Evolutionary conservation across 352 stramenopile species (phyloP), one percentile per base, ranked within the genome.

Genomic region (Phytopythium oedochilum): DNA sequence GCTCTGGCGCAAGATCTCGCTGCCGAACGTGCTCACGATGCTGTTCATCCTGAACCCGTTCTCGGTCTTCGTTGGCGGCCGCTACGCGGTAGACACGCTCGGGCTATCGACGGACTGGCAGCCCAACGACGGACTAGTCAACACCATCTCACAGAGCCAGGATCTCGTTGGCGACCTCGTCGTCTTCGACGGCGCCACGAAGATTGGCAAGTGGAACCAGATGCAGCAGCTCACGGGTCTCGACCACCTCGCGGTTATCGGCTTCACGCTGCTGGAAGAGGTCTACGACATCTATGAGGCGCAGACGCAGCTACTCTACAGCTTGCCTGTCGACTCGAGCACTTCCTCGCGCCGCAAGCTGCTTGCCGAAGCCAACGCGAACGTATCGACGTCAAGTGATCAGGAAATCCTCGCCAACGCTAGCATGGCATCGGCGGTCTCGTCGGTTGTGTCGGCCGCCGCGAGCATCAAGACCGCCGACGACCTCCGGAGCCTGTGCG

Each of bases 1-100:
- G 50, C 60, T 72, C 38, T 53, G 72, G 23, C 71, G 66, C 40
- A 70, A 73, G 34, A 76, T 83, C 42, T 66, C 70, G 31, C 58
- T 69, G 49, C 75, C 75, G 17, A 80, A 85, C 56, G 26, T 71
- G 15, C 43, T 82, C 1, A 82, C 74, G 2, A 85, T 85, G 74
- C 32, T 82, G 22, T 50, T 79, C 17, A 68, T 70, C 12, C 46
- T 83, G 18, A 61, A 80, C n/a, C 62, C 73, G 1, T 58, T 73
- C 17, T 66, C 57, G 1, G 59, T 62, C 39, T 75, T 85, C 40
- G 31, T 76, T 1, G 68, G 68, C 28, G 35, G 61, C 57, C 62
- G 55, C 23, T 76, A 70, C 53, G 43, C 64, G 2, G 54, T 55
- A 17, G 49, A 70, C 44, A 59, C 57, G 20, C 44, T 63, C 5